Evolutionary conservation across 805 yeast species (phyloP).

Genomic region (Candida glaebosa): DNA sequence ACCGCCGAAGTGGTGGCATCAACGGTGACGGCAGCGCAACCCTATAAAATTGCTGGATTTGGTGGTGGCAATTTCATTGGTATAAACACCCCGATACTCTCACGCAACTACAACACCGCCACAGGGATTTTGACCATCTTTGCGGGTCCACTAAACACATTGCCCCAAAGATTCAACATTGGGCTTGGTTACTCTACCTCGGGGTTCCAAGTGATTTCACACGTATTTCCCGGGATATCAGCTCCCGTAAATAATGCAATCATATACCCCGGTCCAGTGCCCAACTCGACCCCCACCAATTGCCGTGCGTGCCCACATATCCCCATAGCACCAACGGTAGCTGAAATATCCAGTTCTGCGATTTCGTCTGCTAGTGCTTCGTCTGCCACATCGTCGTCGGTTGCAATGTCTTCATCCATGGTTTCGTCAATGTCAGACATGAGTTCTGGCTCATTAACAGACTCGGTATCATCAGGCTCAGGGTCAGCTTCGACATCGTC

Average conservation of each 20-base stretch:
- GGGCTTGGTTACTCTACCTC: neutral
- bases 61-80: slow-evolving; percentile 27
- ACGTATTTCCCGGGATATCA: slow-evolving; percentile 2
- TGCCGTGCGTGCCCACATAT: neutral
- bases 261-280: slow-evolving; percentile 2
- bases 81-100: slow-evolving; percentile 13
- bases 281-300: neutral
- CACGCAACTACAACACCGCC: slow-evolving; percentile 5
- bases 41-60: slow-evolving; percentile 22
- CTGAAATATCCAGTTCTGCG: neutral
- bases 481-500: too few relatives aligned
- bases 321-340: slow-evolving; percentile 2
- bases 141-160: neutral
- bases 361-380: neutral
- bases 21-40: slow-evolving; percentile 16
- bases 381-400: neutral
- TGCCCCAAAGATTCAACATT: neutral
- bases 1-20: slow-evolving; percentile 12
- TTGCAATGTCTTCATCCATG: neutral
- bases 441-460: too few relatives aligned
- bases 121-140: slow-evolving; percentile 5
- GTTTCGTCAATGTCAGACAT: too few relatives aligned
- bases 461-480: too few relatives aligned
- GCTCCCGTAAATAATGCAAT: slow-evolving; percentile 1
- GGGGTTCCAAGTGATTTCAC: neutral